These are phyloP conservation scores for Fusarium sp. DNA, from an alignment of 2,329 filamentous ascomycete species.

Conservation along the genomic window DNA sequence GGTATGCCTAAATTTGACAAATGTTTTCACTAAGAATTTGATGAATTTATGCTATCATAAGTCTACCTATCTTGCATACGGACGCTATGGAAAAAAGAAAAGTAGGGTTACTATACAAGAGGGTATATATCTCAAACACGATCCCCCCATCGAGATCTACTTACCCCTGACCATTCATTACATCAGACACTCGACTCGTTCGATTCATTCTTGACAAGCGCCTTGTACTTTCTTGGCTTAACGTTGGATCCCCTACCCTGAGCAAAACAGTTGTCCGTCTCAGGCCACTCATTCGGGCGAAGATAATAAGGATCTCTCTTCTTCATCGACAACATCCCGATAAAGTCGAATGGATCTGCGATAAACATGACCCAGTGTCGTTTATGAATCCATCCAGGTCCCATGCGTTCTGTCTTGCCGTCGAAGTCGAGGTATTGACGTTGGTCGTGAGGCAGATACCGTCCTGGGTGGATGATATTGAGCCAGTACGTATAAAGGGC, in stretches of 20 bases:
- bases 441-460: constrained; percentile 50
- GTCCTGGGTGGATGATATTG: constrained; percentile 55
- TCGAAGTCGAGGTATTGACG: constrained; percentile 53
- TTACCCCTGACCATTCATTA: constrained; percentile 2
- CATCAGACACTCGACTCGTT: constrained; percentile 12
- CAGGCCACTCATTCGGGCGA: constrained; percentile 29
- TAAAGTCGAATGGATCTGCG: constrained; percentile 36
- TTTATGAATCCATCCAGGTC: constrained; percentile 40
- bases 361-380: constrained; percentile 26
- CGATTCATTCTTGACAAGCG: constrained; percentile 17
- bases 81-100: no score
- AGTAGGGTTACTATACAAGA: neutral
- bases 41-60: neutral
- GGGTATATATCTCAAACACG: neutral
- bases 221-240: constrained; percentile 13
- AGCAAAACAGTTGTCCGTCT: constrained; percentile 33
- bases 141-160: neutral
- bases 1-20: neutral
- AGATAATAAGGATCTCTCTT: constrained; percentile 39
- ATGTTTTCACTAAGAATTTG: neutral
- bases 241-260: constrained; percentile 36
- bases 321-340: constrained; percentile 37
- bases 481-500: constrained; percentile 54
- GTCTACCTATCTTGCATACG: neutral
- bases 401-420: constrained; percentile 48